These are phyloP conservation scores for Erythrophleum fordii DNA, from an alignment of 306 rosid species.

Conservation along the genomic window DNA sequence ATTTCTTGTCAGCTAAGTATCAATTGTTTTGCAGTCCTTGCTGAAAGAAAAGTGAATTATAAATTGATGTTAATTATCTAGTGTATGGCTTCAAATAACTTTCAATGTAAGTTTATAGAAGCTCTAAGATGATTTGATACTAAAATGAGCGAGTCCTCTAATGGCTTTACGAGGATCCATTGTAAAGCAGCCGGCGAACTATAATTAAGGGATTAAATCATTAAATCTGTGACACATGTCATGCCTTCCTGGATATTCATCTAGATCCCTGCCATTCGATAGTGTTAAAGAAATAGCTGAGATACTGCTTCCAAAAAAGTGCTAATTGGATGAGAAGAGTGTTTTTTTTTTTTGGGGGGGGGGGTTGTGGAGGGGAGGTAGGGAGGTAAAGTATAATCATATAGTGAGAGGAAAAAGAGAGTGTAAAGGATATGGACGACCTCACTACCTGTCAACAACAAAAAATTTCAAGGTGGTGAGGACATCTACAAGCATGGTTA, in stretches of 20 bases:
- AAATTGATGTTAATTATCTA: slow-evolving; percentile 9
- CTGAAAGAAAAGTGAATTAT: slow-evolving; percentile 11
- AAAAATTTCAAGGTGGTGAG: slow-evolving; percentile 3
- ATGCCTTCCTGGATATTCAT: slow-evolving; percentile 21
- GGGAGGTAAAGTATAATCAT: background rate
- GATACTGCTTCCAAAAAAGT: slow-evolving; percentile 4
- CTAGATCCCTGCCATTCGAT: background rate
- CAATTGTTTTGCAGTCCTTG: slow-evolving; percentile 10
- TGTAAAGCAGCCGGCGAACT: background rate
- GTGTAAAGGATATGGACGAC: slow-evolving; percentile 17
- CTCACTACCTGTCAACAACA: background rate
- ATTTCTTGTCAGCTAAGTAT: background rate
- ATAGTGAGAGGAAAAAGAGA: background rate
- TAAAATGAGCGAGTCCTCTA: background rate
- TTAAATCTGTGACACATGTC: slow-evolving; percentile 6
- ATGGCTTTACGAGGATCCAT: background rate
- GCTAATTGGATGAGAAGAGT: background rate
- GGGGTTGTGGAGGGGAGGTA: too few species aligned
- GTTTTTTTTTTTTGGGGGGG: background rate
- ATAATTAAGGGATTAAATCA: slow-evolving; percentile 11
- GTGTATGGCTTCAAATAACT: slow-evolving; percentile 8
- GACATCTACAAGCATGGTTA: slow-evolving; percentile 24
- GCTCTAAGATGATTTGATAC: slow-evolving; percentile 21
- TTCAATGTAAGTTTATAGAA: background rate
- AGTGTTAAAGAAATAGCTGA: slow-evolving; percentile 17